A percentile compares a stretch with the other conserved stretches of the same genome.
These are phyloP conservation scores for Waltiozyma sp. DNA, from an alignment of 1,139 yeast species.

Conservation along the genomic window DNA sequence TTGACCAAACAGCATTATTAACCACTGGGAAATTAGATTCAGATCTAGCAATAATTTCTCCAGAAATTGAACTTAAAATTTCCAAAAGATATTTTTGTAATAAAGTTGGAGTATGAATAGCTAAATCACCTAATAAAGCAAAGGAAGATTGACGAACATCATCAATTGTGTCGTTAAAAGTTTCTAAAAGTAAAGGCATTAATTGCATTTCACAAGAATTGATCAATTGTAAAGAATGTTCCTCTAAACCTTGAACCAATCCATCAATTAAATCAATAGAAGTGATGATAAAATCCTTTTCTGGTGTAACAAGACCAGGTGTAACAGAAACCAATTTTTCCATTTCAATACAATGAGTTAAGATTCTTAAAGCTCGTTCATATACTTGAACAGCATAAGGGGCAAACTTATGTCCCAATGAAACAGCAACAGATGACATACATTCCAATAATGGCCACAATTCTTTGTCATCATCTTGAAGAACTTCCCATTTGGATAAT, in stretches of 20 bases:
- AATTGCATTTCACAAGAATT: constrained; percentile 26
- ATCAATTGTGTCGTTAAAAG: constrained; percentile 65
- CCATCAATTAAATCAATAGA: constrained; percentile 88
- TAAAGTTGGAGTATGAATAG: constrained; percentile 44
- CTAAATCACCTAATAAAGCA: constrained; percentile 84
- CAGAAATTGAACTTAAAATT: constrained; percentile 25
- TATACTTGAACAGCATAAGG: constrained; percentile 90
- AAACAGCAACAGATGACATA: constrained; percentile 83
- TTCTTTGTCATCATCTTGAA: constrained; percentile 69
- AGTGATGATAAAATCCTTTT: constrained; percentile 83
- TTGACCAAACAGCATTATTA: constrained; percentile 89
- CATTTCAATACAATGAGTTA: constrained; percentile 55
- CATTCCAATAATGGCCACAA: constrained; percentile 91
- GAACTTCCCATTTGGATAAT: constrained; percentile 63
- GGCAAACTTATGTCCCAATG: constrained; percentile 72
- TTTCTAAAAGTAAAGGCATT: constrained; percentile 53
- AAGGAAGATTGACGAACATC: constrained; percentile 91
- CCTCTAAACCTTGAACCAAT: constrained; percentile 75
- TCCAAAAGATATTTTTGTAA: constrained; percentile 51
- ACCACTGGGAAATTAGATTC: constrained; percentile 50
- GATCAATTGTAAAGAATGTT: constrained; percentile 49
- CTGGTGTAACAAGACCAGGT: constrained; percentile 68
- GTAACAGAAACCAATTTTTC: constrained; percentile 58
- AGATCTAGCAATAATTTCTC: constrained; percentile 22
- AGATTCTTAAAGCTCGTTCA: constrained; percentile 60